A percentile compares a stretch with the other conserved stretches of the same genome.
Conservation (phyloP, 176 grass and related monocot species). For the Musa troglodytarum region DNA sequence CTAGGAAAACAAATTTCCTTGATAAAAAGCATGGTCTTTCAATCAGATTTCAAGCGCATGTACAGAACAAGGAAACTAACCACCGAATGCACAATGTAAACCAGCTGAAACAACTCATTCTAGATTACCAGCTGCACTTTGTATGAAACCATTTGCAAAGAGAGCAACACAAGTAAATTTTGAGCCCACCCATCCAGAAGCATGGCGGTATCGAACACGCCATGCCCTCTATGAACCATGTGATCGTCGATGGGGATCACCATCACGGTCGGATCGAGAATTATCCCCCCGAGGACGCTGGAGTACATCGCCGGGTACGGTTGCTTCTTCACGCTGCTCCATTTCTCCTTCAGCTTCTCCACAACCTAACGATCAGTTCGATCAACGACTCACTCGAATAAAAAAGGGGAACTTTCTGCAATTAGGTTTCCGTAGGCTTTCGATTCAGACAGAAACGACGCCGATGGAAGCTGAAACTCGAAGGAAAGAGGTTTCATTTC, state of each 20-base stretch:
- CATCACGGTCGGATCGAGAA: conserved; percentile 61
- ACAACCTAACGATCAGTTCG: conserved; percentile 1
- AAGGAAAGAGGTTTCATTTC: background rate
- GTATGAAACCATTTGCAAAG: no score
- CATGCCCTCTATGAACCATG: conserved; percentile 95
- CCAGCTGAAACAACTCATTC: no score
- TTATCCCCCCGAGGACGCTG: conserved; percentile 80
- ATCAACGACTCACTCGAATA: background rate
- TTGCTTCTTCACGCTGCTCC: conserved; percentile 29
- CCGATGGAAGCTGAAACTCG: background rate
- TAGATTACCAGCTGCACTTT: no score
- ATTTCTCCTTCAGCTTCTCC: conserved; percentile 14
- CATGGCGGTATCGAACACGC: conserved; percentile 85
- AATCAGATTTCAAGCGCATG: no score
- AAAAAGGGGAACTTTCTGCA: background rate
- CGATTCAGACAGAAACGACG: background rate
- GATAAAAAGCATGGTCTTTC: background rate
- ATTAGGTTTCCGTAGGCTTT: background rate
- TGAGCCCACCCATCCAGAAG: conserved; percentile 66
- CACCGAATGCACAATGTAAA: no score
- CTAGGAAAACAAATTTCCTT: background rate
- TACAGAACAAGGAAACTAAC: no score
- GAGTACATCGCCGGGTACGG: conserved; percentile 93
- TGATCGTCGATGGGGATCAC: conserved; percentile 92
- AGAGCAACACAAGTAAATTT: background rate